Evolutionary conservation across 129 eudicot genomes (phyloP).

Genomic region (Flaveria ramosissima): DNA sequence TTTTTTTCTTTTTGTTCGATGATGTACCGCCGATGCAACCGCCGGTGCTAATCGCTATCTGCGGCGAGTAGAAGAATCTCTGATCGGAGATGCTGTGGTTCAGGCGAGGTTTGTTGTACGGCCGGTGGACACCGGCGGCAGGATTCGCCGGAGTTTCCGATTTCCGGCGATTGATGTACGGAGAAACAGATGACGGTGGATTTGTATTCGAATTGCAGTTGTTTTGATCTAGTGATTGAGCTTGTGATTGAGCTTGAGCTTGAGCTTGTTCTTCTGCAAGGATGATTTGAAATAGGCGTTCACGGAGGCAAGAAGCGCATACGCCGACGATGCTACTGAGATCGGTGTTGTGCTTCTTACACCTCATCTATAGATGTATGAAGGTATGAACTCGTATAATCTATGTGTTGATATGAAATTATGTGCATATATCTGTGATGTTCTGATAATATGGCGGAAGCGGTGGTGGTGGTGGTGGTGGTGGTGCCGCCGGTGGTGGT

Average conservation of each 20-base stretch:
- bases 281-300: slow-evolving; percentile 49
- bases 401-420: background rate
- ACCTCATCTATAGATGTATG: slow-evolving; percentile 51
- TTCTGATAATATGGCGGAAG: background rate
- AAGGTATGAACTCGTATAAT: background rate
- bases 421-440: background rate
- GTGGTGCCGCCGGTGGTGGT: background rate
- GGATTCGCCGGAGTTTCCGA: slow-evolving; percentile 37
- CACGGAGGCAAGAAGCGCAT: slow-evolving; percentile 74
- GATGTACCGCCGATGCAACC: slow-evolving; percentile 15
- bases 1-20: slow-evolving; percentile 23
- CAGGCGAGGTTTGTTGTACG: slow-evolving; percentile 27
- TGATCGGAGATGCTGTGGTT: slow-evolving; percentile 39
- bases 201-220: slow-evolving; percentile 31
- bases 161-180: slow-evolving; percentile 53
- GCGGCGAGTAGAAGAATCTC: slow-evolving; percentile 59
- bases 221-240: slow-evolving; percentile 16
- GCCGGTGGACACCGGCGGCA: background rate
- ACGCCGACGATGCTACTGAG: slow-evolving; percentile 63
- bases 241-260: slow-evolving; percentile 36
- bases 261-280: slow-evolving; percentile 36
- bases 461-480: slow-evolving; percentile 15
- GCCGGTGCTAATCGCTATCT: slow-evolving; percentile 45
- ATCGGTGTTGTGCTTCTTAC: slow-evolving; percentile 67
- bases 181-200: slow-evolving; percentile 62